phyloP scores from a whole-genome alignment of 306 rosid genomes.

The Astragalus membranaceus region DNA sequence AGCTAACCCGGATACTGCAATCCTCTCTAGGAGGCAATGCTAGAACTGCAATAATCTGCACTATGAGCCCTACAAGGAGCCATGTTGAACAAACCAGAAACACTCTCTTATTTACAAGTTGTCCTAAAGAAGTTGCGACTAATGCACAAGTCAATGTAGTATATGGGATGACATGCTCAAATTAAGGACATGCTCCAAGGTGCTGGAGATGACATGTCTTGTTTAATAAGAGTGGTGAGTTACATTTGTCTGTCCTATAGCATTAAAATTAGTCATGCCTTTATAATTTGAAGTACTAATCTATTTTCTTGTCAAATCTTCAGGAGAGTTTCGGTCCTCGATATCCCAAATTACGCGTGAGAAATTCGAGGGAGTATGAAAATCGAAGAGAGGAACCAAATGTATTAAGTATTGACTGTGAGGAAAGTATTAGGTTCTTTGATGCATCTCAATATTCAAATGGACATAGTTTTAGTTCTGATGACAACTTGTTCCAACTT shows the following conservation, averaged over 20 bases:
- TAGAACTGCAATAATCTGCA: slow-evolving; percentile 93
- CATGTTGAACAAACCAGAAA: slow-evolving; percentile 94
- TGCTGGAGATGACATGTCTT: slow-evolving; percentile 45
- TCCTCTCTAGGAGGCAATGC: slow-evolving; percentile 98
- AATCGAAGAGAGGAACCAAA: slow-evolving; percentile 33
- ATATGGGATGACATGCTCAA: slow-evolving; percentile 62
- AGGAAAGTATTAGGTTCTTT: slow-evolving; percentile 52
- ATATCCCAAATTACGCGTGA: slow-evolving; percentile 58
- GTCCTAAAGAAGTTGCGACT: slow-evolving; percentile 91
- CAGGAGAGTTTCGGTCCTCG: slow-evolving; percentile 49
- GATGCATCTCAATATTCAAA: slow-evolving; percentile 71
- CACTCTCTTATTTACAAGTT: slow-evolving; percentile 96
- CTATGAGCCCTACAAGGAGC: slow-evolving; percentile 91
- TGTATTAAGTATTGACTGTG: slow-evolving; percentile 23
- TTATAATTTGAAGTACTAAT: slow-evolving; percentile 16
- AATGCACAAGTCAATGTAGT: slow-evolving; percentile 89
- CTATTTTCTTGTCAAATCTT: slow-evolving; percentile 17
- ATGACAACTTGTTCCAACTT: slow-evolving; percentile 58
- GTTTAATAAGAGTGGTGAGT: slow-evolving; percentile 45
- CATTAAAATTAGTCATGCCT: not conserved
- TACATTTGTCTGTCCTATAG: slow-evolving; percentile 19
- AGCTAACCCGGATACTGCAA: slow-evolving; percentile 96
- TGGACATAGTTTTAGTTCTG: slow-evolving; percentile 62
- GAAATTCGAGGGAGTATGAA: slow-evolving; percentile 52
- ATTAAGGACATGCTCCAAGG: slow-evolving; percentile 62